Conservation (phyloP, 768 basidiomycete genomes). For the Baorangia bicolor region DNA sequence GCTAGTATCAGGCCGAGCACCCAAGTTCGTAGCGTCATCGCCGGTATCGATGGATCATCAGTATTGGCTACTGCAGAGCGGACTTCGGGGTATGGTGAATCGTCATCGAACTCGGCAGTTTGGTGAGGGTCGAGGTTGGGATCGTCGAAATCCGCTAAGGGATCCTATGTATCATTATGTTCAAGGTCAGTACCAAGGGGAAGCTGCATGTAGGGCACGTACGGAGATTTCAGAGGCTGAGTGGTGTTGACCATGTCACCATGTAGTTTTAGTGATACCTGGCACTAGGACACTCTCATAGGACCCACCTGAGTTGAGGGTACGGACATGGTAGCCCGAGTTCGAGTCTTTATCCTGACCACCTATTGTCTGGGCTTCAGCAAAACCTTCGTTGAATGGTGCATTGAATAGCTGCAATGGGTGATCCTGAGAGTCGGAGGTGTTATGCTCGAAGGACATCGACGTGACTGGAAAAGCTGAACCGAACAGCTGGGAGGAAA, state of each 20-base stretch:
- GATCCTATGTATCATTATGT: neutral
- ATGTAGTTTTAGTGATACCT: neutral
- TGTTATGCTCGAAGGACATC: slow-evolving; percentile 23
- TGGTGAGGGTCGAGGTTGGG: slow-evolving; percentile 27
- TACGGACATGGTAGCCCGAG: slow-evolving; percentile 5
- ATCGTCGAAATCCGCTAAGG: slow-evolving; percentile 25
- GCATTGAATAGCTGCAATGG: slow-evolving; percentile 15
- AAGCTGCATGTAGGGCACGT: slow-evolving; percentile 3
- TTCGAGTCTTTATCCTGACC: slow-evolving; percentile 28
- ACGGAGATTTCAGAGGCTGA: slow-evolving; percentile 22
- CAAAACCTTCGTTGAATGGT: slow-evolving; percentile 1
- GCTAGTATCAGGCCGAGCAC: slow-evolving; percentile 69
- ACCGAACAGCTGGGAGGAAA: slow-evolving; percentile 18
- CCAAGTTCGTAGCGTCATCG: slow-evolving; percentile 67
- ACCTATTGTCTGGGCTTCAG: slow-evolving; percentile 10
- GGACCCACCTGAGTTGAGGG: slow-evolving; percentile 22
- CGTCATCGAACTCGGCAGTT: slow-evolving; percentile 43
- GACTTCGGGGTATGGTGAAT: slow-evolving; percentile 74
- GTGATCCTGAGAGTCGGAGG: slow-evolving; percentile 11
- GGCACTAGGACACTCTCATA: neutral
- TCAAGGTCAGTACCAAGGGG: neutral
- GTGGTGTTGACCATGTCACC: neutral
- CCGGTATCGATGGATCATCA: slow-evolving; percentile 64
- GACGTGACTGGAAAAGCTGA: slow-evolving; percentile 2
- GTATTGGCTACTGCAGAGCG: slow-evolving; percentile 68